Conservation (phyloP, 1,139 yeast species). For the Nadsonia starkeyi-henricii region DNA sequence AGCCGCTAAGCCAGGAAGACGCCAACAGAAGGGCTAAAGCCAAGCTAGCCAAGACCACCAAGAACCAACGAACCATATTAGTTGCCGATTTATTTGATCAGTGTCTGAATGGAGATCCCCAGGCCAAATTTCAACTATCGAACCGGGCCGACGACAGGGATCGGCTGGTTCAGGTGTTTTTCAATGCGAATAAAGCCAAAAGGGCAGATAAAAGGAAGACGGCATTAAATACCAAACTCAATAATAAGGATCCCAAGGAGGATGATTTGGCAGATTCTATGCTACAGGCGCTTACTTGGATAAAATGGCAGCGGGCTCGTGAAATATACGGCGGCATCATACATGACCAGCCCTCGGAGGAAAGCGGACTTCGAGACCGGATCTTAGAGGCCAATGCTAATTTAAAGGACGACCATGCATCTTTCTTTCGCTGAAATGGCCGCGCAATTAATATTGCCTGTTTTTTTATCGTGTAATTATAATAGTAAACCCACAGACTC, state of each 20-base stretch:
- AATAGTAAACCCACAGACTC: no score
- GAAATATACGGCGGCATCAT: constrained; percentile 1
- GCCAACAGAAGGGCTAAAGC: constrained; percentile 7
- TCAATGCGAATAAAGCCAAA: constrained; percentile 5
- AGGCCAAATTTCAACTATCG: background rate
- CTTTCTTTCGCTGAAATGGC: no score
- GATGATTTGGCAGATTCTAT: constrained; percentile 52
- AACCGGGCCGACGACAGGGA: constrained; percentile 1
- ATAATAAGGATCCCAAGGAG: constrained; percentile 26
- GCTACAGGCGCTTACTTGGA: constrained; percentile 42
- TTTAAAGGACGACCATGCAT: background rate
- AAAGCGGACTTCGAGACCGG: background rate
- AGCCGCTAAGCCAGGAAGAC: no score
- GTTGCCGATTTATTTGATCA: constrained; percentile 10
- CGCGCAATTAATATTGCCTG: no score
- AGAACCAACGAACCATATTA: background rate
- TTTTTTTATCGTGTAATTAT: no score
- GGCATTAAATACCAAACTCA: background rate
- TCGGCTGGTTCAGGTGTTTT: constrained; percentile 1
- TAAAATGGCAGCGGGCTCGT: constrained; percentile 31
- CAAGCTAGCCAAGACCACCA: constrained; percentile 3
- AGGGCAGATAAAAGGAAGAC: background rate
- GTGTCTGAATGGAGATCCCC: constrained; percentile 11
- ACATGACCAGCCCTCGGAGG: background rate
- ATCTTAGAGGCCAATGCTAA: background rate